Evolutionary conservation across 2,329 filamentous ascomycete genomes (phyloP), one percentile per base, ranked within the genome.

Genomic region (Fusarium longipes): DNA sequence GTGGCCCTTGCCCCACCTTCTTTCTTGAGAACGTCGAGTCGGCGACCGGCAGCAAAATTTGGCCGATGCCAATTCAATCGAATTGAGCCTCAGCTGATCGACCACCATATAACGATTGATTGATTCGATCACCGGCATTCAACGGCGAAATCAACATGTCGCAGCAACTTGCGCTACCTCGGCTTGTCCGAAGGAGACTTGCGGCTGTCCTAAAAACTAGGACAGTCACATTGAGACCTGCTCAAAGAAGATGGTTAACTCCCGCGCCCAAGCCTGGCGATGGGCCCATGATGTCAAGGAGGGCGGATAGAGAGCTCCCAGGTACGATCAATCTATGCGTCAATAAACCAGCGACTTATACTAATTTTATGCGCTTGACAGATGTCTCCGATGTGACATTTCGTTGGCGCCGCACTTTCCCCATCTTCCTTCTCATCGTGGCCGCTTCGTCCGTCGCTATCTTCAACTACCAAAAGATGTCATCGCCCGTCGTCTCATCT

Each of bases 381-480:
- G 82, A 82, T 68, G 73, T 84, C 58, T 73, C 79, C 53, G 76
- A 80, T 57, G 76, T 79, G 57, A 76, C 75, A 47, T 87, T 87
- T 76, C 83, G 84, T 70, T 94, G 91, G 91, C 77, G 84, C 55
- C 86, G 87, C 72, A 93, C 93, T 1, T 80, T 97, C 32, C 95
- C 95, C 53, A 82, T 97, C 77, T 98, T 98, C 85, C 77, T 91
- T 52, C 79, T 86, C 66, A 82, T 93, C 66, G 88, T 97, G 71
- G 86, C 87, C 47, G 83, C 85, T 55, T 91, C 90, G 70, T 89
- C 90, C 69, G 82, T 96, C 62, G 93, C 91, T 71, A 97, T 99
- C 79, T 98, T 99, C 91, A 99, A 99, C 86, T 98, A 99, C 87
- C 95, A 99, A 79, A 97, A 97, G 79, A 88, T 90, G 57, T 93